phyloP scores from a whole-genome alignment of 1,139 yeast genomes.

The Magnusiomyces tetraspermus region DNA sequence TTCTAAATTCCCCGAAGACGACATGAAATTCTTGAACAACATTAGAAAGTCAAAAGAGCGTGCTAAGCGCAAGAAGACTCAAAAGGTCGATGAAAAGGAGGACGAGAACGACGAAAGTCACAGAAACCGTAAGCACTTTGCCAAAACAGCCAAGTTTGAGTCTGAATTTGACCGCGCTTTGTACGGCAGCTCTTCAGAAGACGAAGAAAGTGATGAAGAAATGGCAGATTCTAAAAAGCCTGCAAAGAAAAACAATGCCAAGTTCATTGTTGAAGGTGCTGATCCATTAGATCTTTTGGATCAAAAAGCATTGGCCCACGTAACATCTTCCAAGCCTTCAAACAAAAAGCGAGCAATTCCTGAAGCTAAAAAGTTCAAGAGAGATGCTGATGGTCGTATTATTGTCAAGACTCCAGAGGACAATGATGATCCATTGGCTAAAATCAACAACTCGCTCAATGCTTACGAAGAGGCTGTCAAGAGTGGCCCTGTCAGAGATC shows the following conservation, averaged over 20 bases:
- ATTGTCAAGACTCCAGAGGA: constrained; percentile 29
- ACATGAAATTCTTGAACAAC: constrained; percentile 68
- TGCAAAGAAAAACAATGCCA: constrained; percentile 28
- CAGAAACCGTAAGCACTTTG: constrained; percentile 14
- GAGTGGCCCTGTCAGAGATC: constrained; percentile 90
- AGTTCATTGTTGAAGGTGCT: constrained; percentile 67
- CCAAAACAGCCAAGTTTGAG: constrained; percentile 39
- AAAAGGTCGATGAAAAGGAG: constrained; percentile 32
- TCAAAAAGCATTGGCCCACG: constrained; percentile 72
- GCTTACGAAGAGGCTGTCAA: constrained; percentile 91
- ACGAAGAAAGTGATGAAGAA: constrained; percentile 35
- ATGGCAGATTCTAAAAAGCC: constrained; percentile 29
- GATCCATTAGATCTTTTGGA: constrained; percentile 87
- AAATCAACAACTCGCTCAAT: constrained; percentile 54
- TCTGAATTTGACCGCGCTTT: constrained; percentile 83
- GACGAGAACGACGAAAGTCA: constrained; percentile 13
- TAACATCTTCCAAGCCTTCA: constrained; percentile 74
- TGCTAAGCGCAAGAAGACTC: constrained; percentile 56
- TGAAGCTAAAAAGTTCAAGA: constrained; percentile 43
- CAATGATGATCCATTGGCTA: constrained; percentile 46
- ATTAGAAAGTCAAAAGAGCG: constrained; percentile 81
- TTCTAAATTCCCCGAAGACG: constrained; percentile 78
- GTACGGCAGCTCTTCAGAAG: constrained; percentile 36
- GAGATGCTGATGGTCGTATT: constrained; percentile 37
- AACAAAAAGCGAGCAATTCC: constrained; percentile 28